A percentile compares a stretch with the other conserved stretches of the same genome.
Evolutionary conservation across 2,329 filamentous ascomycete genomes (phyloP).

Genomic region (Microsporum audouinii): DNA sequence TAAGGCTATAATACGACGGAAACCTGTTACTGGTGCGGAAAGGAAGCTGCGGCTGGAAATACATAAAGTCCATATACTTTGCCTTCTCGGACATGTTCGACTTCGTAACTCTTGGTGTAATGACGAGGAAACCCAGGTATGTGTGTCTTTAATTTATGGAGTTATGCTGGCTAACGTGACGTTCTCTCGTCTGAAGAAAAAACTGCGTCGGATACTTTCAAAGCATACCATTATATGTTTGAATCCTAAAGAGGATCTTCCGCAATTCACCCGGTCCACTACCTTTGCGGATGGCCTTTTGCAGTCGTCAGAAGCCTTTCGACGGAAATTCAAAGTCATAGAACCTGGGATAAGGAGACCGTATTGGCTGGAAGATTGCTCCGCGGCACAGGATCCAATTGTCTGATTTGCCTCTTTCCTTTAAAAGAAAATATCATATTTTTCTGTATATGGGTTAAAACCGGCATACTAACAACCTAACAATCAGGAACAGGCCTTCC

Average conservation of each 20-base stretch:
- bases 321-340: constrained; percentile 56
- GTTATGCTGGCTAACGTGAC: background rate
- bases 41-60: constrained; percentile 55
- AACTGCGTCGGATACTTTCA: constrained; percentile 53
- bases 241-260: constrained; percentile 53
- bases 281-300: constrained; percentile 70
- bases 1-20: constrained; percentile 31
- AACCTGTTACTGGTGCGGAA: constrained; percentile 45
- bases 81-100: constrained; percentile 65
- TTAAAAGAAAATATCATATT: background rate
- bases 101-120: constrained; percentile 85
- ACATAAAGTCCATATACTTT: constrained; percentile 81
- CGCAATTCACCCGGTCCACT: constrained; percentile 65
- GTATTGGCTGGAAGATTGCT: constrained; percentile 61
- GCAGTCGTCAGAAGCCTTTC: constrained; percentile 56
- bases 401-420: constrained; percentile 14
- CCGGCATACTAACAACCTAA: constrained; percentile 4
- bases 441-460: constrained; percentile 1
- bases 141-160: constrained; percentile 3
- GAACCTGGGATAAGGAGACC: constrained; percentile 58
- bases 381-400: constrained; percentile 48
- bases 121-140: constrained; percentile 53
- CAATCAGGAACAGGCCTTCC: constrained; percentile 6
- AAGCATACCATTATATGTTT: constrained; percentile 56
- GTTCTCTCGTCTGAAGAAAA: constrained; percentile 17